These are phyloP conservation scores for Macrophomina phaseolina DNA, from an alignment of 2,329 filamentous ascomycete species.

Conservation along the genomic window DNA sequence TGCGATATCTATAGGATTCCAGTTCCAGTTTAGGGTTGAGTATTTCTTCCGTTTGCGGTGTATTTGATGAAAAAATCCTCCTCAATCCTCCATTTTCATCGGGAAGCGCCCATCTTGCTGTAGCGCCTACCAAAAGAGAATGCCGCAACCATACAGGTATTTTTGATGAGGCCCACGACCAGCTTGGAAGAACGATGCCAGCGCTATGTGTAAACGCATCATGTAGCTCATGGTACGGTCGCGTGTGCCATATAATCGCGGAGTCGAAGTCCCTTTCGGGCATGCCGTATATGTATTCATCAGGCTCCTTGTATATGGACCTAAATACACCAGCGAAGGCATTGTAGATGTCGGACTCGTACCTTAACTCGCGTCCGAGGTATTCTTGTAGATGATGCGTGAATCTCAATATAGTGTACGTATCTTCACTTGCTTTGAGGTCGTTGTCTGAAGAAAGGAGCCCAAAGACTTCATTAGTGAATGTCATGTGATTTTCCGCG, in stretches of 20 bases:
- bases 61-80: too few species aligned
- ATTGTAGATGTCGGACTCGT: not conserved
- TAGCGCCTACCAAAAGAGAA: too few species aligned
- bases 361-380: not conserved
- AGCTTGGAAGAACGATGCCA: not conserved
- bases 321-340: not conserved
- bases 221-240: not conserved
- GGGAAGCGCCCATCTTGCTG: too few species aligned
- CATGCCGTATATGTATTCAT: not conserved
- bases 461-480: rapidly evolving
- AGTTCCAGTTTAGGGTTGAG: too few species aligned
- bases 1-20: too few species aligned
- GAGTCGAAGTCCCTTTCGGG: not conserved
- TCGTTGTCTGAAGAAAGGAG: too few species aligned
- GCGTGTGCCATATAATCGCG: not conserved
- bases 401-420: not conserved
- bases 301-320: not conserved
- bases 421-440: too few species aligned
- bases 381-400: not conserved
- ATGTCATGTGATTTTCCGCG: too few species aligned
- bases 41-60: too few species aligned
- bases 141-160: too few species aligned
- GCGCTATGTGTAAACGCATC: not conserved
- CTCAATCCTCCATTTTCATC: too few species aligned
- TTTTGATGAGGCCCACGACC: not conserved